Percentiles rank a stretch among this genome's conserved stretches.
These are phyloP conservation scores for Phytophthora kernoviae DNA, from an alignment of 352 stramenopile genomes.

Conservation along the genomic window DNA sequence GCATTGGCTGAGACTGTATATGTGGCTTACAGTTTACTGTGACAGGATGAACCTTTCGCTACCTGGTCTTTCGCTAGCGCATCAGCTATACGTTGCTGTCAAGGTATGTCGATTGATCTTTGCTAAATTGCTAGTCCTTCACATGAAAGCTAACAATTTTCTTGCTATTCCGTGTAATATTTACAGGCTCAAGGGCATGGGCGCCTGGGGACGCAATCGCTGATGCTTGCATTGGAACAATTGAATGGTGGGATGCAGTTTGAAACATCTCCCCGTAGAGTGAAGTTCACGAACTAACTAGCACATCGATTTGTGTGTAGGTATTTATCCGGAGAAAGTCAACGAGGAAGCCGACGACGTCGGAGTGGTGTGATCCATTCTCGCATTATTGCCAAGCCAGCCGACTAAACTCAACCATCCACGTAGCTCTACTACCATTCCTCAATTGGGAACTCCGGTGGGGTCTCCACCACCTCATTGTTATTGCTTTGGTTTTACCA, in stretches of 20 bases:
- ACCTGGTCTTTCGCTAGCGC: conserved; percentile 80
- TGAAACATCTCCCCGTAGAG: neutral
- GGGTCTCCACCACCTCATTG: neutral
- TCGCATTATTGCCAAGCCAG: conserved; percentile 4
- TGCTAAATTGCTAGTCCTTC: neutral
- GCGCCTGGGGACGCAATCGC: conserved; percentile 77
- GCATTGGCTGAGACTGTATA: neutral
- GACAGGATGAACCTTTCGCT: conserved; percentile 85
- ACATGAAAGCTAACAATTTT: conserved; percentile 7
- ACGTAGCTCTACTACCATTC: neutral
- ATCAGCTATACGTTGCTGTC: conserved; percentile 87
- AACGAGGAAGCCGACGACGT: conserved; percentile 46
- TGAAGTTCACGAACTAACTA: conserved; percentile 3
- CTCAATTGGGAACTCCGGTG: neutral
- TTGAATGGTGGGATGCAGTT: conserved; percentile 66
- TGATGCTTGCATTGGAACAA: conserved; percentile 89
- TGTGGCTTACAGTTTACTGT: conserved; percentile 6
- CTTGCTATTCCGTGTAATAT: conserved; percentile 5
- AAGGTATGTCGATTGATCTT: conserved; percentile 45
- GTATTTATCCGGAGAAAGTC: conserved; percentile 51
- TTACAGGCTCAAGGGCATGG: conserved; percentile 79
- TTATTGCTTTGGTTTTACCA: conserved; percentile 16
- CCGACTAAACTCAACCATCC: conserved; percentile 1
- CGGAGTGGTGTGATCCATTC: conserved; percentile 39
- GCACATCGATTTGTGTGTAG: conserved; percentile 16